These are phyloP conservation scores for Raphanus raphanistrum DNA, from an alignment of 345 rosid species.

Conservation along the genomic window DNA sequence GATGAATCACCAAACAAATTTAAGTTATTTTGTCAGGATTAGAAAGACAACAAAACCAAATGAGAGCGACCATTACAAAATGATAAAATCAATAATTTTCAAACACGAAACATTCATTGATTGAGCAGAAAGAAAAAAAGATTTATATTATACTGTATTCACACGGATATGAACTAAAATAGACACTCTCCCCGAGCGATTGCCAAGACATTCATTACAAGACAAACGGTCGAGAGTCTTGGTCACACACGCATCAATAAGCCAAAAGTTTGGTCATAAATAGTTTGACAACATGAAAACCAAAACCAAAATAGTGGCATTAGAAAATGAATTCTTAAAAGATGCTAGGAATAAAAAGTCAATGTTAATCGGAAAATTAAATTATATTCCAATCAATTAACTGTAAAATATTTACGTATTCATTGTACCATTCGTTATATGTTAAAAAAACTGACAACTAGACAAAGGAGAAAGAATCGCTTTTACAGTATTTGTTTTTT, in stretches of 20 bases:
- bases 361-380: slow-evolving; percentile 3
- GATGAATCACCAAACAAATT: slow-evolving; percentile 36
- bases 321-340: not conserved
- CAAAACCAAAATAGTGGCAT: not conserved
- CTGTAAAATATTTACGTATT: not conserved
- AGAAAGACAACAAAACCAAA: slow-evolving; percentile 23
- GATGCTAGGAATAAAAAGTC: slow-evolving; percentile 22
- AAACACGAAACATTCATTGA: slow-evolving; percentile 9
- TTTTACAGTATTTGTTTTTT: not conserved
- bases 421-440: not conserved
- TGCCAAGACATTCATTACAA: slow-evolving; percentile 37
- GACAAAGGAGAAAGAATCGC: slow-evolving; percentile 7
- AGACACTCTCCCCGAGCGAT: slow-evolving; percentile 32
- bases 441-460: not conserved
- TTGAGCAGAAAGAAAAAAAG: not conserved
- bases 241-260: slow-evolving; percentile 31
- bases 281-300: slow-evolving; percentile 12
- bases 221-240: slow-evolving; percentile 34
- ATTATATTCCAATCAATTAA: slow-evolving; percentile 13
- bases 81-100: not conserved
- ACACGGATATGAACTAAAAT: not conserved
- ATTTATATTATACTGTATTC: not conserved
- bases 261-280: slow-evolving; percentile 33
- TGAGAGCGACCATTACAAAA: slow-evolving; percentile 12
- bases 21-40: slow-evolving; percentile 33